Conservation (phyloP, 2,329 filamentous ascomycete genomes). For the Dactylellina sp. region DNA sequence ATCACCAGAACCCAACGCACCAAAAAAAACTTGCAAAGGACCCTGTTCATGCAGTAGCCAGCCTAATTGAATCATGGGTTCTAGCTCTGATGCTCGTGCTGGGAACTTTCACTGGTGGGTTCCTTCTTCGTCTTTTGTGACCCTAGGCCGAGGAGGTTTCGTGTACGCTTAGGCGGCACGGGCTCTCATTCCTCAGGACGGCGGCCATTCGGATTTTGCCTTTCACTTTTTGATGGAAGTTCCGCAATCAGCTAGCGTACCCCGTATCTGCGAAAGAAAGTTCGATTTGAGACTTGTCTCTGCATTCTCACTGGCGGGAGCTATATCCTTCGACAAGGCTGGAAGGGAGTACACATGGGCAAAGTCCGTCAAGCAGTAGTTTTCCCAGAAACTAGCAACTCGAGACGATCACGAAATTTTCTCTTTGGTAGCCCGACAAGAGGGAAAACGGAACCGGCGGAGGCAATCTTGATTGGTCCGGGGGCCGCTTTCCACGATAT, state of each 20-base stretch:
- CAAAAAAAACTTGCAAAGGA: constrained; percentile 40
- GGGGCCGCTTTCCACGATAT: constrained; percentile 49
- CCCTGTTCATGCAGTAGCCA: constrained; percentile 42
- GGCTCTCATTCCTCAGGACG: no score
- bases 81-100: constrained; percentile 30
- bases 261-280: constrained; percentile 28
- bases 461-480: constrained; percentile 47
- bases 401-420: background rate
- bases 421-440: constrained; percentile 35
- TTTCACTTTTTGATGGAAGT: background rate
- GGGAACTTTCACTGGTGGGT: constrained; percentile 9
- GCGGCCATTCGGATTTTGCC: no score
- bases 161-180: no score
- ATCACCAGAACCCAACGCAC: constrained; percentile 30
- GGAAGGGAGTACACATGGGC: no score
- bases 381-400: no score
- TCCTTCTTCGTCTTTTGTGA: no score
- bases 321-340: constrained; percentile 39
- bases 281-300: constrained; percentile 51
- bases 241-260: constrained; percentile 33
- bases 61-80: constrained; percentile 47
- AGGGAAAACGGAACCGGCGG: constrained; percentile 37
- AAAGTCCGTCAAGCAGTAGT: no score
- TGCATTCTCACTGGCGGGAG: constrained; percentile 45
- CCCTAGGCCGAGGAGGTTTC: no score